Evolutionary conservation across 192 early-diverging fungal genomes (phyloP).

Genomic region (Piromyces finnis): DNA sequence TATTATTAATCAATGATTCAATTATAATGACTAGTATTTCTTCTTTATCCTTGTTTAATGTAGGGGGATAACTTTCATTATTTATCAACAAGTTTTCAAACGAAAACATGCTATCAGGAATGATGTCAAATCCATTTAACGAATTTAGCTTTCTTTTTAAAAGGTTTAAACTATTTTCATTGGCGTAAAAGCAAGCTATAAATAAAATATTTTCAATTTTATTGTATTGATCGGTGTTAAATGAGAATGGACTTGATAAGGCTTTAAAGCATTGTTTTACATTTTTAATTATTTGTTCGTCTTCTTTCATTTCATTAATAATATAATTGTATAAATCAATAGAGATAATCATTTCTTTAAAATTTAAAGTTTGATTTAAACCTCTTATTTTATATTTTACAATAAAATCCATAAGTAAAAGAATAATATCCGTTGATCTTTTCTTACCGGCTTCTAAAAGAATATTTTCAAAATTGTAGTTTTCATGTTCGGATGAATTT

Average conservation of each 20-base stretch:
- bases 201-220: not conserved
- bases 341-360: not conserved
- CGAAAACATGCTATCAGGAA: too few relatives aligned
- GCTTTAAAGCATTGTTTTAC: not conserved
- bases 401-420: not conserved
- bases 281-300: not conserved
- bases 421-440: not conserved
- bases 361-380: not conserved
- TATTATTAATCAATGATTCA: not conserved
- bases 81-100: not conserved
- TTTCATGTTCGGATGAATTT: not conserved
- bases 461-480: not conserved
- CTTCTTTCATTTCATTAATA: not conserved
- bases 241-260: not conserved
- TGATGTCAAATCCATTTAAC: not conserved
- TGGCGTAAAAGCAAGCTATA: not conserved
- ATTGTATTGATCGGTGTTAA: not conserved
- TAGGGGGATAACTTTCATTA: too few relatives aligned
- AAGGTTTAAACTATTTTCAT: not conserved
- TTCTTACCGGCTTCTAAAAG: not conserved
- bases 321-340: not conserved
- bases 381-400: not conserved
- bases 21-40: not conserved
- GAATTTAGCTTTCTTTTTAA: not conserved
- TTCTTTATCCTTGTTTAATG: not conserved